Evolutionary conservation across 169 alveolate species (phyloP), one percentile per base, ranked within the genome.

Genomic region (Plasmodium berghei): DNA sequence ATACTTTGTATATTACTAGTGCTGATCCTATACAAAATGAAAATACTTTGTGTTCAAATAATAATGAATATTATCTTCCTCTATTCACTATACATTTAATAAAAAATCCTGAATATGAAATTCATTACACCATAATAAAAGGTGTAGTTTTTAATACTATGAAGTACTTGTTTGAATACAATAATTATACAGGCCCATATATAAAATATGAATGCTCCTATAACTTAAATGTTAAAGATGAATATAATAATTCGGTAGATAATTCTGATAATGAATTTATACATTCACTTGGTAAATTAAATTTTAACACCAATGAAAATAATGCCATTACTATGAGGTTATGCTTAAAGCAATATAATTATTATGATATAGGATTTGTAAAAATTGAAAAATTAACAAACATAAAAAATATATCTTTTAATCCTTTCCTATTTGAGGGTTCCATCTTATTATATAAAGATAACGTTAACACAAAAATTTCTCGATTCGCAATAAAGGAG

Each of bases 201-300:
- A 18, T 83, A 56, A 83, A 83, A 83, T 70, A 83, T 45, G 73
- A 83, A 69, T 83, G 90, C 5, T 83, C 90, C 14, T 22, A 83
- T 18, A 62, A 83, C 9, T 24, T 14, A 0, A 69, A 16, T 20
- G 90, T 40, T 9, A 22, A 20, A 45, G 59, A 83, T 69, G 90
- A 83, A 83, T 69, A 83, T 69, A 45, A n/a, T 10, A 55, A 42
- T 67, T 55, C n/a, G 45, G 34, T 34, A 40, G 61, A 18, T 20
- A 83, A 83, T 83, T 14, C 67, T 8, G 89, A 77, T 77, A 63
- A 67, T 55, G 54, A 70, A 18, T 83, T 58, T 40, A 14, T 83
- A 45, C 24, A 46, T 14, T 24, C 42, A 46, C 42, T 45, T 45
- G 56, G 70, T n/a, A 22, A 83, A 66, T 69, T 83, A 42, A 69